Base-by-base conservation (phyloP, 345 rosid genomes). In the Melaleuca alternifolia region DNA sequence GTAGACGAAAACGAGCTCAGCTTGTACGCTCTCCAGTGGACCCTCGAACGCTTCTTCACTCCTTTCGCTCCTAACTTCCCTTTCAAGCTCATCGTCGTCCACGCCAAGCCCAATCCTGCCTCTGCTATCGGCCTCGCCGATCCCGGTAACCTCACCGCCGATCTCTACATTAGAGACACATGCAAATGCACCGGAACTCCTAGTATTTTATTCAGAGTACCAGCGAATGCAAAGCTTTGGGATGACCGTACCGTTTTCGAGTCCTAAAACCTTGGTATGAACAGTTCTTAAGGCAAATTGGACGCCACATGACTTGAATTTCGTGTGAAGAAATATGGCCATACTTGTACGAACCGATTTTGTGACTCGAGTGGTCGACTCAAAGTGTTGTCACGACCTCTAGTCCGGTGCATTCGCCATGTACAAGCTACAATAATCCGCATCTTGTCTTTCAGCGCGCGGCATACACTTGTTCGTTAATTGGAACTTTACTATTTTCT, bases 1-100 rank as follows among this genome's bases (percentile, higher is more conserved):
- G 77, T 91, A 62, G 95, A 91, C 87, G 92, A 94, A 48, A 89
- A 91, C 79, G 84, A 83, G n/a, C 93, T 89, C 76, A 92, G 96
- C 89, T 85, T 86, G 87, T 87, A 89, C 54, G 95, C 96, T n/a
- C 88, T 91, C 84, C 91, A 91, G 82, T 93, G 94, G 90, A 87
- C 93, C 20, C 88, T 94, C 10, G 94, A 92, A 85, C 90, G 87
- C 79, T 93, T 94, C 91, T 92, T 92, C 28, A 15, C 89, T 15
- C 90, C 93, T 16, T 89, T 57, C 51, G 88, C 87, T 54, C 79
- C 90, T 26, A 62, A 85, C 48, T 85, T 84, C 50, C 93, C 90
- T 10, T 90, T 92, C 90, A 89, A 90, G 87, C 94, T 95, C 83
- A 54, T 91, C 28, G 50, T 90, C 50, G 44, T 95, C 65, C 91